These are phyloP conservation scores for Penicillium atrosanguineum DNA, from an alignment of 495 filamentous ascomycete species.

Conservation along the genomic window DNA sequence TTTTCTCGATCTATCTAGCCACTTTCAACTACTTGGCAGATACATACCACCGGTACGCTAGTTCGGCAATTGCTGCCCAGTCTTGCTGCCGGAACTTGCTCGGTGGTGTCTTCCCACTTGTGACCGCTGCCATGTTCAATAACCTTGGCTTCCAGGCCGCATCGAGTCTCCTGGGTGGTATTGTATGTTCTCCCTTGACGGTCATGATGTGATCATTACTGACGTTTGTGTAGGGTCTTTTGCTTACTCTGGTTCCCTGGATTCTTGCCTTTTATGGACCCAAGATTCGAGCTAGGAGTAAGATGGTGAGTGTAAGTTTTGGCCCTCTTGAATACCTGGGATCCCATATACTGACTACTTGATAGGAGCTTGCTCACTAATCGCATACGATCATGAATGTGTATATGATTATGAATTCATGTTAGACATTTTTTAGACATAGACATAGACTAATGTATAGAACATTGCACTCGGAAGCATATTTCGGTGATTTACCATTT, in stretches of 20 bases:
- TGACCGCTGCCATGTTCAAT: conserved; percentile 68
- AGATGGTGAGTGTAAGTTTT: conserved; percentile 61
- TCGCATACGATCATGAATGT: neutral
- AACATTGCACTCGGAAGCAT: neutral
- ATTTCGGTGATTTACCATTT: neutral
- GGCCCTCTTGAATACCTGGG: neutral
- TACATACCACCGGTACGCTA: conserved; percentile 80
- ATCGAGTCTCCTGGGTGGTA: conserved; percentile 70
- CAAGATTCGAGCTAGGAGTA: conserved; percentile 72
- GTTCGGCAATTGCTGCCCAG: conserved; percentile 85
- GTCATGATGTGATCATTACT: conserved; percentile 1
- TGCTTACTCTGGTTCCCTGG: conserved; percentile 81
- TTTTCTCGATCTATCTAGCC: conserved; percentile 84
- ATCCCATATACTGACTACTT: conserved; percentile 9
- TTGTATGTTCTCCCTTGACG: conserved; percentile 39
- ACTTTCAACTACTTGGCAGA: conserved; percentile 96
- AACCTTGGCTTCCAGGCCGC: conserved; percentile 71
- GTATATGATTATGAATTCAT: neutral
- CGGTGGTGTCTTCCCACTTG: conserved; percentile 77
- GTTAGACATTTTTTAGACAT: neutral
- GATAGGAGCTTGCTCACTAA: conserved; percentile 32
- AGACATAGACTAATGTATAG: conserved; percentile 9
- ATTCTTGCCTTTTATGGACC: conserved; percentile 78
- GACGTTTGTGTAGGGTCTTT: conserved; percentile 40
- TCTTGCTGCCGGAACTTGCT: conserved; percentile 81